phyloP scores from a whole-genome alignment of 139 green algal genomes.

The Zygnema circumcarinatum region DNA sequence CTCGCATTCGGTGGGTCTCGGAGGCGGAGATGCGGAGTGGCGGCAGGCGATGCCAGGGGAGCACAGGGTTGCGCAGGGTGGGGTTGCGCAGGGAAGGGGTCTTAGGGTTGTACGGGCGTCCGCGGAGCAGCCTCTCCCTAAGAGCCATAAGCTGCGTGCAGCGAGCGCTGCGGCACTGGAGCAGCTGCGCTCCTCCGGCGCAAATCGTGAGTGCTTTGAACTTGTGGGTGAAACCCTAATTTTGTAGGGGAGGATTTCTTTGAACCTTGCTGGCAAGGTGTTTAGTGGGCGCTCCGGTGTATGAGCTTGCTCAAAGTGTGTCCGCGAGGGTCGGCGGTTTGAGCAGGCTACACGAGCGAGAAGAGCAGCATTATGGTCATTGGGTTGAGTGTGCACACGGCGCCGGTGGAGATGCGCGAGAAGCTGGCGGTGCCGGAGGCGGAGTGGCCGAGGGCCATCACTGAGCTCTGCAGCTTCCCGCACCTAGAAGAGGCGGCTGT shows the following conservation, averaged over 20 bases:
- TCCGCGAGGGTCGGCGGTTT: no score
- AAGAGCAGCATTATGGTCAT: conserved; percentile 96
- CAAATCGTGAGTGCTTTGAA: conserved; percentile 30
- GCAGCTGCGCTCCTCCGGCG: conserved; percentile 21
- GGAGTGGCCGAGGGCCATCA: conserved; percentile 93
- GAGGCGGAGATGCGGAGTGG: no score
- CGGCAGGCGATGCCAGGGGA: no score
- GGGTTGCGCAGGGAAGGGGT: no score
- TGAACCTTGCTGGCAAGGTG: background rate
- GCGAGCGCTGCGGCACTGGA: conserved; percentile 25
- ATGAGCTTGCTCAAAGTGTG: no score
- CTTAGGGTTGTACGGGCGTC: background rate
- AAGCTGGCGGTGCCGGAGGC: conserved; percentile 94
- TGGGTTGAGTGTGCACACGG: conserved; percentile 93
- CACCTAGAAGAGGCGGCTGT: conserved; percentile 98
- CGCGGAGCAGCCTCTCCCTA: background rate
- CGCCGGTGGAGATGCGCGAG: conserved; percentile 95
- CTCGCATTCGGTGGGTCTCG: no score
- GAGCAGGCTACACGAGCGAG: conserved; percentile 62
- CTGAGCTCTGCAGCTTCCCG: conserved; percentile 89
- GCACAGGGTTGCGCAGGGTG: no score
- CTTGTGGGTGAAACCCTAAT: background rate
- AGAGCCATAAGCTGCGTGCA: conserved; percentile 26
- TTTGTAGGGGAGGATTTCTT: background rate
- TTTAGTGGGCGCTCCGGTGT: no score